Base-by-base conservation (phyloP, 331 rosid genomes). In the Dryas integrifolia region DNA sequence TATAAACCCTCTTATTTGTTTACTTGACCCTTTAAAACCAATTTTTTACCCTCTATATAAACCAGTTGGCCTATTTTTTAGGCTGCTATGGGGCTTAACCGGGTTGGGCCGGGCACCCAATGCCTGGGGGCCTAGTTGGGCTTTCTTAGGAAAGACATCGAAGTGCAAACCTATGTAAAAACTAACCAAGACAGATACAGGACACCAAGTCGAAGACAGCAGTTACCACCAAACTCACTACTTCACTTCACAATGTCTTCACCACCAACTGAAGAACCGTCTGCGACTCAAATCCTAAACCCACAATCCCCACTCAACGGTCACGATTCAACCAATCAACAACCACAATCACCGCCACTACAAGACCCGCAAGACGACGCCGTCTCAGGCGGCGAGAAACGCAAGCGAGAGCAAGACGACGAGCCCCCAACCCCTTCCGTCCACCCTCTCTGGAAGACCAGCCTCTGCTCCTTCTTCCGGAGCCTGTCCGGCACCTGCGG, bases 391-490 rank as follows among this genome's bases (percentile, higher is more conserved):
- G 81, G 84, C 1, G 87, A 74, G 57, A 95, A 95, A 59, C 90
- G 96, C 67, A 89, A 89, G 81, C 81, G 92, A n/a, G 85, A 84
- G 26, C 87, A 78, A 3, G 30, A 44, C 0, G 38, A 45, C 1
- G 75, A 12, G 11, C 67, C 40, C 15, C 62, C 49, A 14, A 78
- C 76, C n/a, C 79, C 86, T 58, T 75, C 86, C 64, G 6, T 6
- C 10, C 82, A 76, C 44, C 95, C 96, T 8, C 65, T 91, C 45
- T 89, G 96, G 97, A 95, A 91, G 76, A 91, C 96, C 4, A 89
- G 97, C 68, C 92, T 94, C 58, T 95, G 98, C 72, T 95, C 97
- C 12, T 95, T 70, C 89, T 91, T 89, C 82, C 73, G 98, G 73
- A 84, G 96, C 72, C 64, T 83, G 2, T 78, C 81, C 3, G 77